Evolutionary conservation across 2,329 filamentous ascomycete species (phyloP).

Genomic region (Coleophoma crateriformis): DNA sequence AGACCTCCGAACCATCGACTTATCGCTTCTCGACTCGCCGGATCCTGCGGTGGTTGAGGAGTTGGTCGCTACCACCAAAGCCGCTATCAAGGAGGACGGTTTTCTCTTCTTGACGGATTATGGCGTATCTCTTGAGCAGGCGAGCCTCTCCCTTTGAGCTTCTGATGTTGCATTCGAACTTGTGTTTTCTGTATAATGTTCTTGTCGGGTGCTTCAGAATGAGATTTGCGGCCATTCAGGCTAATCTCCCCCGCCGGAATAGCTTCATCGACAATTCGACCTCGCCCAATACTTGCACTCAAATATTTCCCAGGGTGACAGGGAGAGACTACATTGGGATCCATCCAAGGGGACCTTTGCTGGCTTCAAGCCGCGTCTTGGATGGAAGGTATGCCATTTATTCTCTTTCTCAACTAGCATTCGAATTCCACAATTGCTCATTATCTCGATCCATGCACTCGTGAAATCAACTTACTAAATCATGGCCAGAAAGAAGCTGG

Average conservation of each 20-base stretch:
- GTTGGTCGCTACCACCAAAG: slow-evolving; percentile 36
- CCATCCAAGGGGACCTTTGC: slow-evolving; percentile 43
- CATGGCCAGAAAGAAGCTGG: slow-evolving; percentile 32
- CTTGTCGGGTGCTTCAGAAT: no score
- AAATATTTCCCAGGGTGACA: slow-evolving; percentile 44
- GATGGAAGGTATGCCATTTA: slow-evolving; percentile 8
- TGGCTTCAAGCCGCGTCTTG: slow-evolving; percentile 43
- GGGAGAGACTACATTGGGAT: slow-evolving; percentile 39
- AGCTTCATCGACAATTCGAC: slow-evolving; percentile 40
- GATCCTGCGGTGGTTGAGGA: slow-evolving; percentile 35
- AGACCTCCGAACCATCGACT: slow-evolving; percentile 34
- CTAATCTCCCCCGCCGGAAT: background rate
- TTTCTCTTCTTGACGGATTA: slow-evolving; percentile 45
- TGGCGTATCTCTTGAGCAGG: slow-evolving; percentile 40
- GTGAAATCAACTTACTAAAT: no score
- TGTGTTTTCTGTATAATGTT: no score
- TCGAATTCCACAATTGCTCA: background rate
- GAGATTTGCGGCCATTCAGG: no score
- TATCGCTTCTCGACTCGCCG: slow-evolving; percentile 36
- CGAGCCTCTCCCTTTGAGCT: slow-evolving; percentile 12
- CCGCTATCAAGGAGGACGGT: slow-evolving; percentile 36
- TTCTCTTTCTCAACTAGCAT: background rate
- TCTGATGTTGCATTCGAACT: background rate
- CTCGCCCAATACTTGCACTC: slow-evolving; percentile 43
- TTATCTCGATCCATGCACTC: no score